A percentile compares a stretch with the other conserved stretches of the same genome.
Conservation (phyloP, 768 basidiomycete genomes). For the Agrocybe chaxingu region DNA sequence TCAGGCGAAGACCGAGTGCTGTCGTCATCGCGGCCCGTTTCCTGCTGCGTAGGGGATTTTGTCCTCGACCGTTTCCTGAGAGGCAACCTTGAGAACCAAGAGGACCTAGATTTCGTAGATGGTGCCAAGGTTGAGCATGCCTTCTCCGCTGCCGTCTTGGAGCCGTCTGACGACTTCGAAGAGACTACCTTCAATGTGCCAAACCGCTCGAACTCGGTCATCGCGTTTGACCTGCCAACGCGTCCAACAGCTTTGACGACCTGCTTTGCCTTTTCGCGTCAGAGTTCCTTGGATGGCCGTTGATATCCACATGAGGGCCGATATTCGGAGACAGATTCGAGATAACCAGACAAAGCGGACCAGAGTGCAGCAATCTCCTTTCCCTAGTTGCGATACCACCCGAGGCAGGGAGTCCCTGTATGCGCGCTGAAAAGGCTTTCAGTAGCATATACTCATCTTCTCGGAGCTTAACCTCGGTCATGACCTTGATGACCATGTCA, state of each 20-base stretch:
- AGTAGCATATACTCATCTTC: conserved; percentile 85
- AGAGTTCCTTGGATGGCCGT: background rate
- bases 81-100: conserved; percentile 25
- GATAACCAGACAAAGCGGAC: conserved; percentile 47
- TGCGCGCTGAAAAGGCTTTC: conserved; percentile 53
- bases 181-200: conserved; percentile 33
- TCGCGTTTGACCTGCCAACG: conserved; percentile 40
- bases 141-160: conserved; percentile 1
- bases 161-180: conserved; percentile 3
- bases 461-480: conserved; percentile 81
- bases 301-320: background rate
- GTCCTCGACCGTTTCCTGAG: conserved; percentile 16
- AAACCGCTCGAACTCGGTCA: conserved; percentile 33
- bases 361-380: conserved; percentile 71
- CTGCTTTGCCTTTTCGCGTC: conserved; percentile 8
- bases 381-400: conserved; percentile 64
- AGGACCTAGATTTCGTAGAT: conserved; percentile 17
- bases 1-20: background rate
- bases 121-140: conserved; percentile 8
- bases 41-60: conserved; percentile 13
- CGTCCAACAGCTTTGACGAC: conserved; percentile 32
- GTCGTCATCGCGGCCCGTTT: background rate
- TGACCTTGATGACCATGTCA: conserved; percentile 67
- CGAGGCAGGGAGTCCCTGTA: conserved; percentile 55
- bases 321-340: conserved; percentile 16